Conservation (phyloP, 352 stramenopile genomes). For the Pythium chondricola region DNA sequence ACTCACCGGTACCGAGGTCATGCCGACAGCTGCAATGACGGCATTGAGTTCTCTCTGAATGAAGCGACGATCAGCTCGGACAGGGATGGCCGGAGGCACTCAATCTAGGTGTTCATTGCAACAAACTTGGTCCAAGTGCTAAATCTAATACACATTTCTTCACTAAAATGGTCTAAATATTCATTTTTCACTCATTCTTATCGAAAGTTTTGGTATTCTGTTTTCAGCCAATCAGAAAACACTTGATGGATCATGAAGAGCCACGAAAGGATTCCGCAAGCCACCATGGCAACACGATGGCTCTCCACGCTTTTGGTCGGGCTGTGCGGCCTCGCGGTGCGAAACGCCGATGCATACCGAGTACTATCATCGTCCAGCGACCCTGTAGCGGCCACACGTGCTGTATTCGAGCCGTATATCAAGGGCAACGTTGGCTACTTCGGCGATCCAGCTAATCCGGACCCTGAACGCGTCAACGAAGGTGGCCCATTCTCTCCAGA, state of each 20-base stretch:
- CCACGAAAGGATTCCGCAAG: not conserved
- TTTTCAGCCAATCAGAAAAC: constrained; percentile 5
- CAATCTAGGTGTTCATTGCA: too few species aligned
- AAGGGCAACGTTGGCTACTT: constrained; percentile 76
- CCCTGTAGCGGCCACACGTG: constrained; percentile 21
- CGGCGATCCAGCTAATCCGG: constrained; percentile 62
- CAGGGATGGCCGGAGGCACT: too few species aligned
- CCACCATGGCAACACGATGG: not conserved
- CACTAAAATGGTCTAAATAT: too few species aligned
- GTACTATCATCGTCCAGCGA: constrained; percentile 31
- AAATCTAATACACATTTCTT: too few species aligned
- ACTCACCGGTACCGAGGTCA: not conserved
- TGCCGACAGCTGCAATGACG: too few species aligned
- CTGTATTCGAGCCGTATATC: constrained; percentile 81
- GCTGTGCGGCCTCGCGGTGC: not conserved
- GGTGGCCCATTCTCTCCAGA: constrained; percentile 71
- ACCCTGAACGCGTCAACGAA: constrained; percentile 79
- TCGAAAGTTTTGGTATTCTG: too few species aligned
- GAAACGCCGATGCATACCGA: constrained; percentile 21
- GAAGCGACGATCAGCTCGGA: too few species aligned
- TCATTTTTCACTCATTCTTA: too few species aligned
- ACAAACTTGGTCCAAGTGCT: too few species aligned
- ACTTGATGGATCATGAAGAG: not conserved
- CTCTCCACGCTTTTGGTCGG: not conserved
- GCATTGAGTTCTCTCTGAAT: too few species aligned